Evolutionary conservation across 2,329 filamentous ascomycete genomes (phyloP).

Genomic region (Sphaerulina vaccinii): DNA sequence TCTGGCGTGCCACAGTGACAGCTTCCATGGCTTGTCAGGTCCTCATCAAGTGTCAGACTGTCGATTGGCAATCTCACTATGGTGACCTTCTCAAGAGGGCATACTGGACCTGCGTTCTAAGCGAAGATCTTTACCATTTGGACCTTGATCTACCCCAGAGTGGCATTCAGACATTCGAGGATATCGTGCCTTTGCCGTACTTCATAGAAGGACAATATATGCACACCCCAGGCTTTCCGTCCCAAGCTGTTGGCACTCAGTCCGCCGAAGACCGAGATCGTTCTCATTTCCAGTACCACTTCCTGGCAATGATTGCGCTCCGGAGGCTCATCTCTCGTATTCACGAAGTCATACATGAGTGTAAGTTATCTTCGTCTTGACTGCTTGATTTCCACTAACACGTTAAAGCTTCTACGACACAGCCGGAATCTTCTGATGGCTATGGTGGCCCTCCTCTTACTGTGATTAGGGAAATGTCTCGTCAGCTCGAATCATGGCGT

Average conservation of each 20-base stretch:
- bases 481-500: constrained; percentile 59
- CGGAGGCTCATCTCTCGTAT: constrained; percentile 55
- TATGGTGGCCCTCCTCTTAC: constrained; percentile 42
- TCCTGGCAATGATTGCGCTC: constrained; percentile 60
- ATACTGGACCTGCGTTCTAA: constrained; percentile 58
- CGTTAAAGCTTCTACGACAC: constrained; percentile 25
- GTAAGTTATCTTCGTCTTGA: constrained; percentile 41
- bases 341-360: constrained; percentile 52
- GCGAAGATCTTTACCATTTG: constrained; percentile 53
- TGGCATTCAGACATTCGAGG: constrained; percentile 54
- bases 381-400: constrained; percentile 6
- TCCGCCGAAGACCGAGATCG: constrained; percentile 36
- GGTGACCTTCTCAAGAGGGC: constrained; percentile 55
- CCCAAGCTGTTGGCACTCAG: constrained; percentile 38
- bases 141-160: constrained; percentile 60
- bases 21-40: constrained; percentile 60
- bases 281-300: constrained; percentile 59
- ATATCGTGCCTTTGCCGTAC: constrained; percentile 55
- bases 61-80: constrained; percentile 49
- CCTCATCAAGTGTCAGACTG: constrained; percentile 50
- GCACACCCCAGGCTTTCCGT: constrained; percentile 1
- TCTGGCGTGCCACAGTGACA: constrained; percentile 58
- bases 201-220: constrained; percentile 48
- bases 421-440: constrained; percentile 35
- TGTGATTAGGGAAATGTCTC: constrained; percentile 53